Base-by-base conservation (phyloP, 495 filamentous ascomycete genomes). In the Talaromyces trachyspermus region DNA sequence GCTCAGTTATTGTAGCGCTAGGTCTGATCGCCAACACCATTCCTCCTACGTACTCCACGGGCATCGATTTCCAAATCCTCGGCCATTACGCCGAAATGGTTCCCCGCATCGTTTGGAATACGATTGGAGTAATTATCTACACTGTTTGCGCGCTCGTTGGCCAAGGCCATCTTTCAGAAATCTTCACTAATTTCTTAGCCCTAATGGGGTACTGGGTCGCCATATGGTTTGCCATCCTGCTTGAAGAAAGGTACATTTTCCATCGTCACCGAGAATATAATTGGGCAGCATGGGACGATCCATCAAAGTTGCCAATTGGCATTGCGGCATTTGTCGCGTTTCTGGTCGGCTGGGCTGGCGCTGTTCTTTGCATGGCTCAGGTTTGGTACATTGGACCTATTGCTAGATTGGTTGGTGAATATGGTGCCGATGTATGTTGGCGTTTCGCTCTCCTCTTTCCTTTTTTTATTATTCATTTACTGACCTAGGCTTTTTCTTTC, bases 121-220 rank as follows among this genome's bases (percentile, higher is more conserved):
- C 73, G 9, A 56, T 81, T 25, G 67, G 74, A 3, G 70, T 78
- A 0, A 60, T 85, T 8, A 75, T 88, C 20, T 79, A 77, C 53
- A 72, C 76, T 4, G 76, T 81, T 29, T 83, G 80, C 53, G 82
- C 80, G 0, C 64, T 86, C 12, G 82, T 72, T 2, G 84, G 84
- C 10, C 70, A 81, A 5, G 67, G 78, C 38, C 49, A 78, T 44
- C 66, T 87, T 18, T 74, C 78, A 4, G 70, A 71, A 14, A 81
- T 88, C 50, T 86, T 88, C 52, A 76, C 74, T 10, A 86, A 87
- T 60, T 86, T 86, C 59, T 68, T 88, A 17, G 76, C 81, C 1
- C 61, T 88, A 22, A 86, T 88, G 79, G 83, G 82, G 19, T 86
- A 86, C 58, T 86, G 83, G 82, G 71, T 83, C 8, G 74, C 73